phyloP scores from a whole-genome alignment of 768 basidiomycete species.

The Russula sp. region DNA sequence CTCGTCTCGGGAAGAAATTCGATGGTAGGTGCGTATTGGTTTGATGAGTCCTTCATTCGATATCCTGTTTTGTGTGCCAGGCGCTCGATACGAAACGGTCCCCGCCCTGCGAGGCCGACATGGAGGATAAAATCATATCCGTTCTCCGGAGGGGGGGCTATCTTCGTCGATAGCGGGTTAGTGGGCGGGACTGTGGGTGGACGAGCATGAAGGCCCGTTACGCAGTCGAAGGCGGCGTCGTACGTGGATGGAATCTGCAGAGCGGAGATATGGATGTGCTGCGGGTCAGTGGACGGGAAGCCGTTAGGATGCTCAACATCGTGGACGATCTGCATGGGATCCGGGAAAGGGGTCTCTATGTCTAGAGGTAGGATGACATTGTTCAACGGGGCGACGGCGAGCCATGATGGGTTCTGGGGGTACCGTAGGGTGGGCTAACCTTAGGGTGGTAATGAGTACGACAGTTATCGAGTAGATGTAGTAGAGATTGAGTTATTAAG shows the following conservation, averaged over 20 bases:
- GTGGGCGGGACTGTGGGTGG: slow-evolving; percentile 40
- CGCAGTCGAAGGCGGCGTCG: slow-evolving; percentile 44
- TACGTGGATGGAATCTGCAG: slow-evolving; percentile 56
- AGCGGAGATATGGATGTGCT: slow-evolving; percentile 53
- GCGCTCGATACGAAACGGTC: slow-evolving; percentile 59
- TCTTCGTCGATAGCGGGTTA: slow-evolving; percentile 29
- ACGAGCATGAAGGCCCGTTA: slow-evolving; percentile 51
- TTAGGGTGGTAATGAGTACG: slow-evolving; percentile 18
- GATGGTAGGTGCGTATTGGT: slow-evolving; percentile 43
- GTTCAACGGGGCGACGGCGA: slow-evolving; percentile 57
- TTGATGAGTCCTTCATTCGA: slow-evolving; percentile 59
- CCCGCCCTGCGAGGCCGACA: slow-evolving; percentile 62
- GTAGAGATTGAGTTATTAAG: not conserved
- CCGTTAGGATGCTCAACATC: slow-evolving; percentile 19
- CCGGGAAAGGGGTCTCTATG: slow-evolving; percentile 20
- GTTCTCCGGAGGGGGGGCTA: slow-evolving; percentile 36
- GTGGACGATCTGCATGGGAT: slow-evolving; percentile 19
- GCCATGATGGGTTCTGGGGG: slow-evolving; percentile 59
- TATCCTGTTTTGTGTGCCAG: slow-evolving; percentile 62
- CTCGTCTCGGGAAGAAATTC: slow-evolving; percentile 26
- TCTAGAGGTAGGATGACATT: slow-evolving; percentile 37
- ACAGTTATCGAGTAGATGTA: not conserved
- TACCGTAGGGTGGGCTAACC: slow-evolving; percentile 24
- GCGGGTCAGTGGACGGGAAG: slow-evolving; percentile 9
- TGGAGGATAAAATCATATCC: slow-evolving; percentile 71